These are phyloP conservation scores for Yamadazyma nakazawae DNA, from an alignment of 805 yeast species.

Conservation along the genomic window DNA sequence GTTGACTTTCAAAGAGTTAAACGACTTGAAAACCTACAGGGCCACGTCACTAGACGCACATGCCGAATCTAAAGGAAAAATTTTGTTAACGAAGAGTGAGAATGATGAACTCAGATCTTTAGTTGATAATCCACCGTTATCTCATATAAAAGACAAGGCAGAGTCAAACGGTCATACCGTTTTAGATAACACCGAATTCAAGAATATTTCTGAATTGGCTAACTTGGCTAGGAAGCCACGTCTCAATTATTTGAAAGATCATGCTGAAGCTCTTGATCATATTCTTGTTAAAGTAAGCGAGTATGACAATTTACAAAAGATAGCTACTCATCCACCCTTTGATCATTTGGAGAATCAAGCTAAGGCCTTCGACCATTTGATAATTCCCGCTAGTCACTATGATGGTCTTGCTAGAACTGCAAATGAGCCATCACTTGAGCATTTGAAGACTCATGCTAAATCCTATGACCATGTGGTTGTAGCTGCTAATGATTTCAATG, in stretches of 20 bases:
- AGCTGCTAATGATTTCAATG: slow-evolving; percentile 10
- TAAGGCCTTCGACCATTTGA: slow-evolving; percentile 4
- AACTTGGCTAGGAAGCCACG: slow-evolving; percentile 10
- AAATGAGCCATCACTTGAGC: background rate
- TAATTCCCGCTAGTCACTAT: slow-evolving; percentile 20
- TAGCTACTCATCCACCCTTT: slow-evolving; percentile 22
- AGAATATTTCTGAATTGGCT: slow-evolving; percentile 7
- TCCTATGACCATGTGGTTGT: slow-evolving; percentile 11
- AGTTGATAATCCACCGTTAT: slow-evolving; percentile 18
- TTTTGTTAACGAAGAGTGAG: slow-evolving; percentile 16
- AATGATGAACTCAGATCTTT: slow-evolving; percentile 11
- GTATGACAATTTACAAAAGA: background rate
- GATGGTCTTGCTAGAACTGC: slow-evolving; percentile 28
- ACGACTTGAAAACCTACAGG: slow-evolving; percentile 7
- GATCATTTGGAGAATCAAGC: slow-evolving; percentile 21
- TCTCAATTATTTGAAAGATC: slow-evolving; percentile 11
- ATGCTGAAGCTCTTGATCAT: slow-evolving; percentile 3
- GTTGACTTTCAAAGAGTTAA: slow-evolving; percentile 9
- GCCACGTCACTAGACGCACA: slow-evolving; percentile 10
- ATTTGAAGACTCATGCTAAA: background rate
- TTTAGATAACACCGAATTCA: slow-evolving; percentile 23
- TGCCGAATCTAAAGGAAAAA: slow-evolving; percentile 12
- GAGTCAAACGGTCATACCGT: slow-evolving; percentile 12
- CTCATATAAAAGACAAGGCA: slow-evolving; percentile 18
- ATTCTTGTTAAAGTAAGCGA: slow-evolving; percentile 5